A percentile compares a stretch with the other conserved stretches of the same genome.
These are phyloP conservation scores for Solanum virginianum DNA, from an alignment of 257 asterid genomes.

Conservation along the genomic window DNA sequence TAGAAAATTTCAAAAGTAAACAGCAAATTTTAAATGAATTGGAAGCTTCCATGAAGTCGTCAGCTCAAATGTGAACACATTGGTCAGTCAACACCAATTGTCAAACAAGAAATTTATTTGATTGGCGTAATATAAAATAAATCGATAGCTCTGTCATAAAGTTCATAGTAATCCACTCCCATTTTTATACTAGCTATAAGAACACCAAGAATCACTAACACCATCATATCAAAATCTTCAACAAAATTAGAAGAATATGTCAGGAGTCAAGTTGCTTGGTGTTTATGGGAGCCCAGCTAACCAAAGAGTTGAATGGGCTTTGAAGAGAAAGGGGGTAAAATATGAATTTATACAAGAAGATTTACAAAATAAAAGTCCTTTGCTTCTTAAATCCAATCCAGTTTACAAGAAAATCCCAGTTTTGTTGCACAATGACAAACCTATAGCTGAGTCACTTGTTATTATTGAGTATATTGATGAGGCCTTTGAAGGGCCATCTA, in stretches of 20 bases:
- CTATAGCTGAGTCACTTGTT: not conserved
- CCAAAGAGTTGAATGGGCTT: not conserved
- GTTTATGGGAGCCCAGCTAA: not conserved
- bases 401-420: slow-evolving; percentile 8
- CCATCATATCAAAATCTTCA: not conserved
- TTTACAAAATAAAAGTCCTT: not conserved
- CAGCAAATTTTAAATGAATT: too few species aligned
- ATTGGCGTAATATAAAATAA: not conserved
- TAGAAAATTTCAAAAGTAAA: not conserved
- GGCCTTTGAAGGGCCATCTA: not conserved
- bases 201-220: not conserved
- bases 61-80: not conserved
- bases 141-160: not conserved
- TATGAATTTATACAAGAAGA: slow-evolving; percentile 6
- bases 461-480: slow-evolving; percentile 13
- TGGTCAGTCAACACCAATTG: not conserved
- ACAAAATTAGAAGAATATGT: not conserved
- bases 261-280: not conserved
- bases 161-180: not conserved
- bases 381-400: slow-evolving; percentile 7
- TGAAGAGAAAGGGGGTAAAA: not conserved
- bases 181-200: not conserved
- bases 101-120: not conserved
- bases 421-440: not conserved
- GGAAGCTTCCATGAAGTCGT: not conserved